Percentiles rank a stretch among this genome's conserved stretches.
These are phyloP conservation scores for Cladophialophora yegresii DNA, from an alignment of 2,329 filamentous ascomycete species.

Conservation along the genomic window DNA sequence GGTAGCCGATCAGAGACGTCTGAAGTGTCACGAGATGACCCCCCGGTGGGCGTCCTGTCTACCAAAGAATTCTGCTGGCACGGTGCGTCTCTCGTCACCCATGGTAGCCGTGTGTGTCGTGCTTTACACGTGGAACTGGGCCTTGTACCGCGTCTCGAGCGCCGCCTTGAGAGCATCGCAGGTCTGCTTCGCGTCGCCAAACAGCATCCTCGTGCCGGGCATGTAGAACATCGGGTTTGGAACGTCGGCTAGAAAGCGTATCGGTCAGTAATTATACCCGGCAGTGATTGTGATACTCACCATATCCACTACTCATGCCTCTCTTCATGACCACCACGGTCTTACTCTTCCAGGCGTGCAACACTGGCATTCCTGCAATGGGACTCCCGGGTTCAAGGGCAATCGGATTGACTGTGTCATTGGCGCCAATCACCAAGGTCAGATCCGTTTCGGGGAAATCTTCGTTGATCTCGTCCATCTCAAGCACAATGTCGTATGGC, in stretches of 20 bases:
- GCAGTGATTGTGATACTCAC: constrained; percentile 48
- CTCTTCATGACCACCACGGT: constrained; percentile 92
- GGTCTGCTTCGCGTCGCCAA: constrained; percentile 82
- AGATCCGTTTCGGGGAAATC: constrained; percentile 84
- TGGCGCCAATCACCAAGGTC: constrained; percentile 85
- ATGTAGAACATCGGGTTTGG: constrained; percentile 90
- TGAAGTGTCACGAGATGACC: neutral
- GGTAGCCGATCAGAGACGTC: neutral
- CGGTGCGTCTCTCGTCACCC: neutral
- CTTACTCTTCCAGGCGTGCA: constrained; percentile 93
- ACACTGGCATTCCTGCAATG: constrained; percentile 89
- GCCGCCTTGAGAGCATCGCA: constrained; percentile 61
- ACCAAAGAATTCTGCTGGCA: neutral
- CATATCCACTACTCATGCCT: constrained; percentile 84
- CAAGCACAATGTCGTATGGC: constrained; percentile 86
- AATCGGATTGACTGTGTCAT: constrained; percentile 90
- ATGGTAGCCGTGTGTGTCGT: neutral
- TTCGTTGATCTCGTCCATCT: constrained; percentile 97
- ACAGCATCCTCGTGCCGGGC: constrained; percentile 86
- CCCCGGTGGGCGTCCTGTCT: too few species aligned
- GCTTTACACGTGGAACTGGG: constrained; percentile 33
- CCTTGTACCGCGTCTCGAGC: constrained; percentile 34
- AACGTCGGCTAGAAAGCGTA: constrained; percentile 66
- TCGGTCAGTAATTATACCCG: constrained; percentile 1
- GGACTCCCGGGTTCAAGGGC: constrained; percentile 78